Base-by-base conservation (phyloP, 768 basidiomycete genomes). In the Atractiella rhizophila region DNA sequence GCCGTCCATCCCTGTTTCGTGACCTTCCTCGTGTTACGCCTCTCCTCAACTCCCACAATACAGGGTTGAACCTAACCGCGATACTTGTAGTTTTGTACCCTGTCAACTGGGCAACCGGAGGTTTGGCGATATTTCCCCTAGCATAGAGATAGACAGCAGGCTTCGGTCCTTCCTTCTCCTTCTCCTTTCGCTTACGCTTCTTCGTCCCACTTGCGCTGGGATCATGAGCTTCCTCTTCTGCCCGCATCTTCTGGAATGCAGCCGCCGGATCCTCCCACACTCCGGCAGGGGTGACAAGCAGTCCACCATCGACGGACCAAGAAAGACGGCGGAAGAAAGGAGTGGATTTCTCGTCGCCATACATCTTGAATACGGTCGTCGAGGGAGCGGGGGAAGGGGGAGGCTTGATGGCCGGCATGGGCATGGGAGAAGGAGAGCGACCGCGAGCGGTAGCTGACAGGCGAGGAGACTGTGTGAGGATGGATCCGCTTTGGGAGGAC, bases 81-180 rank as follows among this genome's bases (percentile, higher is more conserved):
- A 96, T 76, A 50, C 78, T 83, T 0, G 88, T 76, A 51, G 88
- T 91, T 61, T 83, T 82, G 63, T 94, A 81, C 2, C 91, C 91
- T 3, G 91, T 86, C 4, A 96, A 64, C 55, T 86, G 85, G 12
- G 85, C 91, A 43, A 96, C 71, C 0, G 91, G 88, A 1, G 82
- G 77, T 21, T 44, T 39, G 31, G 82, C 73, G 58, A 98, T 80
- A 60, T 91, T 96, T 30, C 81, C 81, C 25, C 91, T 70, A 7
- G 85, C 79, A 60, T 96, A 96, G 51, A 98, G 80, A 63, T 80
- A 94, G 23, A 96, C 88, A 3, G 64, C 64, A 9, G 64, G 62
- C 44, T 70, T 71, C 4, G 73, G 64, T 0, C 62, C 59, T 0
- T 43, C 42, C 37, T 52, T 20, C 26, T 37, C 29, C 11, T 25